Conservation (phyloP, 768 basidiomycete genomes). For the Chalciporus sphaerocephalus region DNA sequence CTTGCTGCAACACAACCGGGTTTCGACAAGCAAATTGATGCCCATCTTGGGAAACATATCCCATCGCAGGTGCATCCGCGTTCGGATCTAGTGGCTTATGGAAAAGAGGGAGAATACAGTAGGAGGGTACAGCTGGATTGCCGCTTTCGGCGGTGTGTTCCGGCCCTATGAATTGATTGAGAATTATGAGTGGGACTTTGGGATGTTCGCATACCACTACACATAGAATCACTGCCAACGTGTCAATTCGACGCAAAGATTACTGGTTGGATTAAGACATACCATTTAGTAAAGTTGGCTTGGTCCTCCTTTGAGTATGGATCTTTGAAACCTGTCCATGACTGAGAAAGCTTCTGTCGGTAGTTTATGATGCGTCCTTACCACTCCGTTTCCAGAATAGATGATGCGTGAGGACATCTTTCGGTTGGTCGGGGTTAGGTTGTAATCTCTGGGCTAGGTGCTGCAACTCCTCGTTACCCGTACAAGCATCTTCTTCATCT, state of each 20-base stretch:
- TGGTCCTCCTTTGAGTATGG: conserved; percentile 60
- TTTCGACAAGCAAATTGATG: conserved; percentile 49
- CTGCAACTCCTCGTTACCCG: conserved; percentile 38
- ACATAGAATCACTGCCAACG: conserved; percentile 44
- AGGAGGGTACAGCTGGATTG: conserved; percentile 42
- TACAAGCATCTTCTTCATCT: conserved; percentile 35
- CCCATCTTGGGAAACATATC: conserved; percentile 49
- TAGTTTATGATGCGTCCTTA: conserved; percentile 13
- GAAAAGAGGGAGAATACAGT: conserved; percentile 49
- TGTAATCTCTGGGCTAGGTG: conserved; percentile 41
- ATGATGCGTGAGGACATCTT: conserved; percentile 53
- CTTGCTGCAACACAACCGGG: conserved; percentile 43
- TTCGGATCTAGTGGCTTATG: conserved; percentile 34
- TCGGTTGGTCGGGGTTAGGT: conserved; percentile 44
- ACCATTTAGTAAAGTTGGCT: conserved; percentile 52
- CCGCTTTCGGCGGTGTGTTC: conserved; percentile 40
- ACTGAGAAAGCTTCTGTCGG: neutral
- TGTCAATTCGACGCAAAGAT: neutral
- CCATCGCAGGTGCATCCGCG: conserved; percentile 41
- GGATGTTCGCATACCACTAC: conserved; percentile 35
- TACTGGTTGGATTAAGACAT: conserved; percentile 8
- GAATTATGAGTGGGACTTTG: neutral
- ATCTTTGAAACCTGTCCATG: conserved; percentile 51
- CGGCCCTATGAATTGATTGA: conserved; percentile 30
- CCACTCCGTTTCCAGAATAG: conserved; percentile 57